A percentile compares a stretch with the other conserved stretches of the same genome.
Conservation (phyloP, 2,329 filamentous ascomycete genomes). For the Talaromyces pinophilus region DNA sequence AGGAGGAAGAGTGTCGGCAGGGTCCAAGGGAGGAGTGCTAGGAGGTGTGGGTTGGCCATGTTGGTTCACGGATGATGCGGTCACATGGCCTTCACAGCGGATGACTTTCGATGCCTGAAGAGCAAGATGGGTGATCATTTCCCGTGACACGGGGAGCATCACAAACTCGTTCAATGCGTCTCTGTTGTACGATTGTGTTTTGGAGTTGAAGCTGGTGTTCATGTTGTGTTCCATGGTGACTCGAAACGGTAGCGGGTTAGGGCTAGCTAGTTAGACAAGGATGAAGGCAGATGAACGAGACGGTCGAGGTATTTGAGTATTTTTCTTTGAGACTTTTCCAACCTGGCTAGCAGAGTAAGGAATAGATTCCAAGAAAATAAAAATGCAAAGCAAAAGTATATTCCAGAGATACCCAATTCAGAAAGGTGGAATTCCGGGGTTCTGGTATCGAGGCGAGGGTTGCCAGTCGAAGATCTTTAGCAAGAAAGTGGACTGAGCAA, state of each 20-base stretch:
- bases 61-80: slow-evolving; percentile 41
- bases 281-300: background rate
- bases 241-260: slow-evolving; percentile 14
- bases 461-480: slow-evolving; percentile 2
- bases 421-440: slow-evolving; percentile 15
- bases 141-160: slow-evolving; percentile 48
- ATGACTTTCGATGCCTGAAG: slow-evolving; percentile 51
- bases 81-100: slow-evolving; percentile 55
- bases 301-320: slow-evolving; percentile 13
- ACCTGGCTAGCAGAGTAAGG: slow-evolving; percentile 18
- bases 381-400: slow-evolving; percentile 6
- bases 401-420: slow-evolving; percentile 6
- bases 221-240: slow-evolving; percentile 27
- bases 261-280: background rate
- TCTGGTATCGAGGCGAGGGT: slow-evolving; percentile 10
- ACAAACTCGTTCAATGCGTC: slow-evolving; percentile 52
- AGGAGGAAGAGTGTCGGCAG: slow-evolving; percentile 43
- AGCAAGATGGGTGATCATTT: slow-evolving; percentile 52
- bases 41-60: slow-evolving; percentile 61
- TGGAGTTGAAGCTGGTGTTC: slow-evolving; percentile 16
- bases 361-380: slow-evolving; percentile 5
- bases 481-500: background rate
- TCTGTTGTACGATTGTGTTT: slow-evolving; percentile 36
- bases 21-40: slow-evolving; percentile 57
- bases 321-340: background rate